Evolutionary conservation across 2,329 filamentous ascomycete species (phyloP).

Genomic region (Claviceps paspali): DNA sequence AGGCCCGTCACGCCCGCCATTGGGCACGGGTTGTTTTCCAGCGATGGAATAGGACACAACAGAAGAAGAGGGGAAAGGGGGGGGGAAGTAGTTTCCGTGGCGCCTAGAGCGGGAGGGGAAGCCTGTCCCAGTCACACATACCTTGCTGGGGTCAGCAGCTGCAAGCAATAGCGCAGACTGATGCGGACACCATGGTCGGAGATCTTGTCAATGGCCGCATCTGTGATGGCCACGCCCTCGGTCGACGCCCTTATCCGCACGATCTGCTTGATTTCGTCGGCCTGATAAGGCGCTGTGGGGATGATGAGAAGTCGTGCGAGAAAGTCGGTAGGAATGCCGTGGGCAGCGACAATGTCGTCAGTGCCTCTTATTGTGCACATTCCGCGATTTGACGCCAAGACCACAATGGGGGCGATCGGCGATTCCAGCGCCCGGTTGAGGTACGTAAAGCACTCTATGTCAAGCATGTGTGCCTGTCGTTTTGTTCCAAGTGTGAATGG

Average conservation of each 20-base stretch:
- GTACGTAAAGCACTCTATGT: slow-evolving; percentile 98
- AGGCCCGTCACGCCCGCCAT: neutral
- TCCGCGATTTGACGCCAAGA: slow-evolving; percentile 92
- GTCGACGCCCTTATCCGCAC: slow-evolving; percentile 71
- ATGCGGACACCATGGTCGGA: slow-evolving; percentile 76
- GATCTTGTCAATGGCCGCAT: slow-evolving; percentile 75
- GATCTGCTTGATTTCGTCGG: slow-evolving; percentile 84
- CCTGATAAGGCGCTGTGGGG: slow-evolving; percentile 78
- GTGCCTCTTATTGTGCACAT: slow-evolving; percentile 86
- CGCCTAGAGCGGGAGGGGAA: too few species aligned
- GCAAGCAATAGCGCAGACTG: slow-evolving; percentile 82
- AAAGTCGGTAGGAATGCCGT: slow-evolving; percentile 89
- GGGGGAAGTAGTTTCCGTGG: too few species aligned
- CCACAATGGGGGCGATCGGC: slow-evolving; percentile 87
- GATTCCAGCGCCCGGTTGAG: slow-evolving; percentile 96
- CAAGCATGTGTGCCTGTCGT: slow-evolving; percentile 88
- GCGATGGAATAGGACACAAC: neutral
- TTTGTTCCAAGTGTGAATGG: neutral
- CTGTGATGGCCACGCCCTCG: slow-evolving; percentile 64
- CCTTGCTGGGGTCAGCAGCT: slow-evolving; percentile 76
- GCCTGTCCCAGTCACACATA: slow-evolving; percentile 23
- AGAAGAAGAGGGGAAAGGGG: too few species aligned
- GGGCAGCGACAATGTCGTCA: slow-evolving; percentile 65
- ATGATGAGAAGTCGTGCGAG: slow-evolving; percentile 89
- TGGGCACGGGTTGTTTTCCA: neutral